Base-by-base conservation (phyloP, 129 eudicot genomes). In the Saussurea involucrata region DNA sequence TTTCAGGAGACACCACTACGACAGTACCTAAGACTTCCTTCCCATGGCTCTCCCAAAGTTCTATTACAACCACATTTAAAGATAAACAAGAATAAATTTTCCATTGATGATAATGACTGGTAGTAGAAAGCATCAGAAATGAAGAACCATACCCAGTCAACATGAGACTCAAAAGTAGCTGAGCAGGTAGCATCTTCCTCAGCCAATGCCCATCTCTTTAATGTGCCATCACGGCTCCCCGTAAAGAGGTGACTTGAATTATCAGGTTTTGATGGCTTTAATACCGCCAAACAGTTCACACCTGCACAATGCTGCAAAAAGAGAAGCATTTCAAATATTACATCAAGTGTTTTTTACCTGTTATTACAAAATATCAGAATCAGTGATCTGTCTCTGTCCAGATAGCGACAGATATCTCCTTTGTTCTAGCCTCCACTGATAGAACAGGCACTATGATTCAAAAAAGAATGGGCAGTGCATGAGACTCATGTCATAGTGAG, bases 161-260 rank as follows among this genome's bases (percentile, higher is more conserved):
- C 90, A 89, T 94, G 98, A 13, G 98, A 94, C 85, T 94, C 98
- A 82, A 94, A 94, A 64, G 98, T 94, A 63, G 97, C 89, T 44
- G 98, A 91, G 85, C 88, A 94, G 27, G 92, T 80, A 33, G 97
- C 90, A 74, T 73, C 79, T 65, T 91, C 92, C 44, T 94, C 96
- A 63, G 84, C 77, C 87, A 94, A 60, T 66, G 85, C 77, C 98
- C 98, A 94, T 81, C 97, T 94, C 92, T 94, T 94, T 81, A 94
- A 71, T 24, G 97, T 94, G 68, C 97, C 92, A 81, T 94, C 98
- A 72, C 98, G 97, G 77, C 98, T 91, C 58, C 98, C 98, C 15
- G 97, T 94, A 64, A 94, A 91, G 29, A 94, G 95, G 69, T 78
- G 76, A 78, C 88, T 86, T 71, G 74, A 46, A 69, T 83, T 85